Evolutionary conservation across 2,329 filamentous ascomycete species (phyloP).

Genomic region (Tolypocladium album): DNA sequence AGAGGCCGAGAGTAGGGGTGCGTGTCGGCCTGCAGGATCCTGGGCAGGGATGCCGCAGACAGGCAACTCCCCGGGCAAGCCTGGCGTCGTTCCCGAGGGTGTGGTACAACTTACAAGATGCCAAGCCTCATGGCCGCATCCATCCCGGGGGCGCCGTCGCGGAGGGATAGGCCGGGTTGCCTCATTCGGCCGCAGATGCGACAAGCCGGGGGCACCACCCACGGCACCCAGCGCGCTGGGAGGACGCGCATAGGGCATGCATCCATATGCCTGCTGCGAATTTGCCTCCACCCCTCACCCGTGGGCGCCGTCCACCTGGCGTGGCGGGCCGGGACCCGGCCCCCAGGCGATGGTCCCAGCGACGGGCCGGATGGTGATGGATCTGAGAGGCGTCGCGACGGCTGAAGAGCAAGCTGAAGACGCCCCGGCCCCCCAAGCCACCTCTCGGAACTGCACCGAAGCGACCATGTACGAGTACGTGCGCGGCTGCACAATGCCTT

Average conservation of each 20-base stretch:
- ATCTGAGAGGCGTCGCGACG: not conserved
- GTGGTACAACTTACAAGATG: constrained; percentile 4
- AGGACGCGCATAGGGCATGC: not conserved
- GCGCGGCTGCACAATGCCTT: not conserved
- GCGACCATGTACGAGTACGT: too few relatives aligned
- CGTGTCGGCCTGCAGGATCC: not conserved
- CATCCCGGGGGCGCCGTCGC: not conserved
- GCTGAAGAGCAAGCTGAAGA: not conserved
- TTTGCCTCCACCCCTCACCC: not conserved
- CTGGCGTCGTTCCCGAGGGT: not conserved
- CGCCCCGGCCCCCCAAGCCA: not conserved
- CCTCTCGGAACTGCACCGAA: not conserved
- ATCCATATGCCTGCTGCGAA: not conserved
- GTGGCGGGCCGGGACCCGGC: not conserved
- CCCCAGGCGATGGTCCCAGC: not conserved
- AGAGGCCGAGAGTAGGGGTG: not conserved
- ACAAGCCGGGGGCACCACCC: not conserved
- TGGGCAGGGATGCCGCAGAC: constrained; percentile 1
- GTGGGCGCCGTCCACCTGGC: not conserved
- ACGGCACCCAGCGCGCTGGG: not conserved
- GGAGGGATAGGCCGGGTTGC: not conserved
- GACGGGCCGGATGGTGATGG: not conserved
- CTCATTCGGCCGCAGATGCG: not conserved
- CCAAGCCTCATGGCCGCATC: constrained; percentile 2
- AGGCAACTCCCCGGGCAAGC: not conserved